These are phyloP conservation scores for Aegilops bicornis DNA, from an alignment of 176 grass and related monocot genomes.

Conservation along the genomic window DNA sequence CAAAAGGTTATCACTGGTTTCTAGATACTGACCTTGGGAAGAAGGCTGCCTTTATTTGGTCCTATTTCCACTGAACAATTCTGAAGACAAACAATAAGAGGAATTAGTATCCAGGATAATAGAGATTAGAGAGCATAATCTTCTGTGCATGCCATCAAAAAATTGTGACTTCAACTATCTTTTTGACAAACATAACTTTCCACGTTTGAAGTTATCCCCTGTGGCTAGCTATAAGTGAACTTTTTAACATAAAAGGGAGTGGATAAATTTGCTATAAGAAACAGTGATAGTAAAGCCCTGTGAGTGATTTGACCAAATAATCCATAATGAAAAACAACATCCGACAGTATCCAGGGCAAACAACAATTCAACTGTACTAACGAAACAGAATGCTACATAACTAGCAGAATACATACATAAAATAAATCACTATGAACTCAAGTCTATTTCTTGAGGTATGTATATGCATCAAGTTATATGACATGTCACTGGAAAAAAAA, in stretches of 20 bases:
- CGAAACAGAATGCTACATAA: background rate
- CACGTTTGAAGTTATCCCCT: background rate
- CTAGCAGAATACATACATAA: background rate
- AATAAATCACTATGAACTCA: background rate
- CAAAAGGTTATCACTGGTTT: constrained; percentile 1
- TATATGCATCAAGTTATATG: background rate
- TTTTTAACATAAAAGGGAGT: background rate
- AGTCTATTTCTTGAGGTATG: background rate
- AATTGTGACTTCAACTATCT: background rate
- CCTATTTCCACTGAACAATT: constrained; percentile 60
- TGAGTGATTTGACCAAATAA: background rate
- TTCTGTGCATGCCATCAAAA: background rate
- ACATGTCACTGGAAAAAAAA: background rate
- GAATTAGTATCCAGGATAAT: constrained; percentile 15
- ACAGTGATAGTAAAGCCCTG: background rate
- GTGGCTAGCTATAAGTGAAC: background rate
- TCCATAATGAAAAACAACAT: background rate
- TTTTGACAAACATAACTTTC: background rate
- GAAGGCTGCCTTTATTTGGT: constrained; percentile 54
- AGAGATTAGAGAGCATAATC: background rate
- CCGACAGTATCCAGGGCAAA: background rate
- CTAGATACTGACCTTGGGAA: constrained; percentile 56
- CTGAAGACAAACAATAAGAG: constrained; percentile 48
- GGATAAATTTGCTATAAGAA: background rate
- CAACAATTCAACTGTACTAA: background rate